A percentile compares a stretch with the other conserved stretches of the same genome.
These are phyloP conservation scores for Trichoderma endophyticum DNA, from an alignment of 2,329 filamentous ascomycete genomes.

Conservation along the genomic window DNA sequence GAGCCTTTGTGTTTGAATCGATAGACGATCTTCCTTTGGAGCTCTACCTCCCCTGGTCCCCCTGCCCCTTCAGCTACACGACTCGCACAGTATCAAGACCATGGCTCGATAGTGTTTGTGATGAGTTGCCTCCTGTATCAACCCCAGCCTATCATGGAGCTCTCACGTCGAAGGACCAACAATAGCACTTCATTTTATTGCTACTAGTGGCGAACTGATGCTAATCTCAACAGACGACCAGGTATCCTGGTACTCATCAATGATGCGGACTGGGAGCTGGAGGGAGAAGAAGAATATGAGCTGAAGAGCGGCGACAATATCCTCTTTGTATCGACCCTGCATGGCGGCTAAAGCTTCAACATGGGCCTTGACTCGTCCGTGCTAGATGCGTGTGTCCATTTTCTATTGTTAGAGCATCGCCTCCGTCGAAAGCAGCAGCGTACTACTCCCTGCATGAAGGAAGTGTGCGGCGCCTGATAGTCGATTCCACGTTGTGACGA, in stretches of 20 bases:
- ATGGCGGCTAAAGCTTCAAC: slow-evolving; percentile 66
- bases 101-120: neutral
- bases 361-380: neutral
- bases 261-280: slow-evolving; percentile 96
- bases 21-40: neutral
- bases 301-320: slow-evolving; percentile 81
- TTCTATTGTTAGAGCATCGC: neutral
- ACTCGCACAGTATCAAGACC: neutral
- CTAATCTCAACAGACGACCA: slow-evolving; percentile 62
- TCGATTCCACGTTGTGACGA: neutral
- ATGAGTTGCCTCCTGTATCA: neutral
- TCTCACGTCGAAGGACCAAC: neutral
- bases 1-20: neutral
- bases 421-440: neutral
- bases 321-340: slow-evolving; percentile 92
- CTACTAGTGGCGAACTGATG: neutral
- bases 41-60: slow-evolving; percentile 3
- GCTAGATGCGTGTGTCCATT: neutral
- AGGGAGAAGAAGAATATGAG: slow-evolving; percentile 89
- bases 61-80: neutral
- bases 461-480: neutral
- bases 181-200: neutral
- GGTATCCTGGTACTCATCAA: slow-evolving; percentile 97
- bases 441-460: neutral
- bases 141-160: neutral